Evolutionary conservation across 805 yeast species (phyloP).

Genomic region (Starmerella kuoi): DNA sequence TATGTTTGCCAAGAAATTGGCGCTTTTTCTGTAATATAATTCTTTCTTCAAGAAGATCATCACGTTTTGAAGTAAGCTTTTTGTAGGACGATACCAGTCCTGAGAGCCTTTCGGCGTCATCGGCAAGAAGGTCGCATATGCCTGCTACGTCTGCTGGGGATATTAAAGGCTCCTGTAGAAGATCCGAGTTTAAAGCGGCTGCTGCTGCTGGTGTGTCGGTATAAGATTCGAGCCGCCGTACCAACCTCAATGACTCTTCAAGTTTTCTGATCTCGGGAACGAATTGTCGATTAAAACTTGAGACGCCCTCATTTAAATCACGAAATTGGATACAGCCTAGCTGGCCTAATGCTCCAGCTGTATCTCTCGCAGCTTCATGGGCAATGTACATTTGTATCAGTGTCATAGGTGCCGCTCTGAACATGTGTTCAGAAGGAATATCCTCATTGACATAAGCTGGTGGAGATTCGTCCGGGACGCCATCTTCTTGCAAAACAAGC

Average conservation of each 20-base stretch:
- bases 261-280: slow-evolving; percentile 73
- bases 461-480: no score
- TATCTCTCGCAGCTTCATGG: slow-evolving; percentile 74
- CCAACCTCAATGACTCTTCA: slow-evolving; percentile 51
- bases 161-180: slow-evolving; percentile 16
- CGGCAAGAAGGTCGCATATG: slow-evolving; percentile 45
- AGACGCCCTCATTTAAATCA: slow-evolving; percentile 67
- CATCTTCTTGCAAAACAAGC: background rate
- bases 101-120: slow-evolving; percentile 56
- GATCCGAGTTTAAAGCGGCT: slow-evolving; percentile 2
- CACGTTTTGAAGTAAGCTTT: slow-evolving; percentile 47
- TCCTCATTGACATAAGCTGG: no score
- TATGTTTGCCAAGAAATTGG: slow-evolving; percentile 27
- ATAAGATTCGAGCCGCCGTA: slow-evolving; percentile 14
- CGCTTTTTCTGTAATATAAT: slow-evolving; percentile 43
- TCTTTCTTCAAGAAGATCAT: slow-evolving; percentile 58
- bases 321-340: slow-evolving; percentile 75
- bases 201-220: background rate
- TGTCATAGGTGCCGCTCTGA: slow-evolving; percentile 92
- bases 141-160: slow-evolving; percentile 57
- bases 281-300: slow-evolving; percentile 76
- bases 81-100: slow-evolving; percentile 59
- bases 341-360: slow-evolving; percentile 70
- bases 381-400: slow-evolving; percentile 84
- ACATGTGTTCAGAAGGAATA: slow-evolving; percentile 19